A percentile compares a stretch with the other conserved stretches of the same genome.
Conservation (phyloP, 805 yeast species). For the Monosporozyma siamensis region DNA sequence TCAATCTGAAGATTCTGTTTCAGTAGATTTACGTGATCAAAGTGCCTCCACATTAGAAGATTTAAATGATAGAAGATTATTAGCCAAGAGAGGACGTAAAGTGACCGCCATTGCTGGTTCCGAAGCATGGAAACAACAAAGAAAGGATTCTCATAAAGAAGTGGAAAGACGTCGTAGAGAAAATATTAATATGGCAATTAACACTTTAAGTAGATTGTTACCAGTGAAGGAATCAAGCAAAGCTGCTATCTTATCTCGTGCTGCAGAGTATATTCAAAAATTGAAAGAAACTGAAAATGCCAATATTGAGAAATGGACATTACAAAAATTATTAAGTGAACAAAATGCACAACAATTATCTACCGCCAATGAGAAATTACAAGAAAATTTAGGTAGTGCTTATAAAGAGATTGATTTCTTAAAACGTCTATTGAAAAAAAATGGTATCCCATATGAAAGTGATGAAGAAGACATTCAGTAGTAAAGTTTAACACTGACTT, state of each 20-base stretch:
- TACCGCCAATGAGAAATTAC: slow-evolving; percentile 78
- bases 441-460: slow-evolving; percentile 6
- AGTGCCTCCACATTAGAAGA: slow-evolving; percentile 1
- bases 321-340: slow-evolving; percentile 84
- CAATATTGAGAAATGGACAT: slow-evolving; percentile 88
- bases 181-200: slow-evolving; percentile 78
- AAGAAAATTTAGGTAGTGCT: slow-evolving; percentile 80
- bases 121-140: slow-evolving; percentile 35
- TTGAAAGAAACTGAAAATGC: slow-evolving; percentile 83
- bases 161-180: slow-evolving; percentile 91
- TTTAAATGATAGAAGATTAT: slow-evolving; percentile 1
- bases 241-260: slow-evolving; percentile 79
- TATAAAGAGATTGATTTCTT: slow-evolving; percentile 85
- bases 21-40: slow-evolving; percentile 4
- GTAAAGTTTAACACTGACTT: not conserved
- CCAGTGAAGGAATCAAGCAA: slow-evolving; percentile 78
- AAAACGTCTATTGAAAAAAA: slow-evolving; percentile 40
- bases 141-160: slow-evolving; percentile 89
- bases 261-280: slow-evolving; percentile 83
- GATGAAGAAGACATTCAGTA: slow-evolving; percentile 1
- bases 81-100: slow-evolving; percentile 23
- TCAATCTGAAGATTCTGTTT: slow-evolving; percentile 4
- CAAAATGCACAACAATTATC: slow-evolving; percentile 83
- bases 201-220: slow-evolving; percentile 63
- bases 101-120: slow-evolving; percentile 24